A percentile compares a stretch with the other conserved stretches of the same genome.
phyloP scores from a whole-genome alignment of 2,329 filamentous ascomycete species.

The Xylariomycetidae sp. region DNA sequence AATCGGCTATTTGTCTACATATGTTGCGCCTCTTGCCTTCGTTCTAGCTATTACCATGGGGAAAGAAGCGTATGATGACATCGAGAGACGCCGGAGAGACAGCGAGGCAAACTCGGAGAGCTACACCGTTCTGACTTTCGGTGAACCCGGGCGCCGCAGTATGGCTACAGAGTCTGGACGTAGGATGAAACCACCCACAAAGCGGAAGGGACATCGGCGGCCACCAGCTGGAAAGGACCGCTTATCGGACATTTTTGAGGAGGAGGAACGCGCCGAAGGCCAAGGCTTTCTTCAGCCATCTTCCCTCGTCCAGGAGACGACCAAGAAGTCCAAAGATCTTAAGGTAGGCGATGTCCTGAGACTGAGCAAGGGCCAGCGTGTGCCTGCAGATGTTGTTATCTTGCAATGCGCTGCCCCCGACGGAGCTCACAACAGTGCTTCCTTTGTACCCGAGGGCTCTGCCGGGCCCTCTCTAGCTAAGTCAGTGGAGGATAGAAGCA shows the following conservation, averaged over 20 bases:
- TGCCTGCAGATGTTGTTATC: constrained; percentile 92
- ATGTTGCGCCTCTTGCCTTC: constrained; percentile 86
- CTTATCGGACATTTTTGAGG: constrained; percentile 64
- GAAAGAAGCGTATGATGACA: constrained; percentile 94
- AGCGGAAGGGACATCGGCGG: constrained; percentile 34
- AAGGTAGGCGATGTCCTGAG: constrained; percentile 96
- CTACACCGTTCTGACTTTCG: constrained; percentile 74
- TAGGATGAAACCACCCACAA: constrained; percentile 42
- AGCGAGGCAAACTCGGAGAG: constrained; percentile 91
- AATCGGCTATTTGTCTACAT: constrained; percentile 93
- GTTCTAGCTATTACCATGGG: constrained; percentile 89
- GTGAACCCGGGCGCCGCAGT: constrained; percentile 42
- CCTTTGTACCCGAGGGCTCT: constrained; percentile 34
- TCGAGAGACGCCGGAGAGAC: constrained; percentile 78
- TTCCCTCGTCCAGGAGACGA: constrained; percentile 58
- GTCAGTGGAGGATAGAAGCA: constrained; percentile 25
- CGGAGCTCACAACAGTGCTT: constrained; percentile 24
- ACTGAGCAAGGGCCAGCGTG: constrained; percentile 83
- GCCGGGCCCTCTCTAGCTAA: constrained; percentile 40
- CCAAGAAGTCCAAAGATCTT: constrained; percentile 79
- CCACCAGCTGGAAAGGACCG: constrained; percentile 34
- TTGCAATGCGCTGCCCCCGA: constrained; percentile 73
- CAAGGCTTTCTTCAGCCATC: constrained; percentile 37
- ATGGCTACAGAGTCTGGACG: constrained; percentile 33
- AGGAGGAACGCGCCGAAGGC: constrained; percentile 52